phyloP scores from a whole-genome alignment of 2,329 filamentous ascomycete species.

The Fusarium burgessii region DNA sequence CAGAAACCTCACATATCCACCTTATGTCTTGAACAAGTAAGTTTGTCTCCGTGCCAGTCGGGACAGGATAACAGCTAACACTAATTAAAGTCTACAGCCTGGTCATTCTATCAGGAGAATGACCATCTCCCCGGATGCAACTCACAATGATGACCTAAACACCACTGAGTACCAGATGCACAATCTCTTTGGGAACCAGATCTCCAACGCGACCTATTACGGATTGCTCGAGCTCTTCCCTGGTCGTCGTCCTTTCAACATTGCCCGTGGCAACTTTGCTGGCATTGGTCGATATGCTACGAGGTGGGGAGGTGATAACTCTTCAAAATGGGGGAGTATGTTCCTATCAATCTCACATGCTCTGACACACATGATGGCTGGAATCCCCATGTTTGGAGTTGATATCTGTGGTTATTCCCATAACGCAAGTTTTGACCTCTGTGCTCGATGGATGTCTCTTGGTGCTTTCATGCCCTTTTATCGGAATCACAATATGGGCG shows the following conservation, averaged over 20 bases:
- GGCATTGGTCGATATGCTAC: constrained; percentile 16
- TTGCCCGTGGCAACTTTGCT: constrained; percentile 18
- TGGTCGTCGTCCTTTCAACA: constrained; percentile 11
- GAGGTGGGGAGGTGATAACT: constrained; percentile 16
- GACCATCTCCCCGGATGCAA: constrained; percentile 5
- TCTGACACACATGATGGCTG: constrained; percentile 1
- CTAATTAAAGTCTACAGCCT: background rate
- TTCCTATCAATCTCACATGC: constrained; percentile 9
- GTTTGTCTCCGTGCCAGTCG: background rate
- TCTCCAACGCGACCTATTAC: background rate
- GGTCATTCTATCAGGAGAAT: constrained; percentile 1
- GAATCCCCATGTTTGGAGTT: background rate
- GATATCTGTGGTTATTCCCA: background rate
- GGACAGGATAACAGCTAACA: background rate
- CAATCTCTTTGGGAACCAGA: constrained; percentile 1
- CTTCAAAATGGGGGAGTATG: constrained; percentile 20
- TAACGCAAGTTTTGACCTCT: background rate
- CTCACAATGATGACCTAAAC: background rate
- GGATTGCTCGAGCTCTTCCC: constrained; percentile 3
- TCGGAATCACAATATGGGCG: constrained; percentile 2
- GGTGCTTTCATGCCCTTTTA: constrained; percentile 3
- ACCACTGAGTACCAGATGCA: constrained; percentile 1
- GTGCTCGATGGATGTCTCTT: background rate
- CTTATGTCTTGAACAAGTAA: constrained; percentile 5
- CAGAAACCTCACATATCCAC: background rate